Evolutionary conservation across 2,329 filamentous ascomycete genomes (phyloP).

Genomic region (Sarocladium oryzae): DNA sequence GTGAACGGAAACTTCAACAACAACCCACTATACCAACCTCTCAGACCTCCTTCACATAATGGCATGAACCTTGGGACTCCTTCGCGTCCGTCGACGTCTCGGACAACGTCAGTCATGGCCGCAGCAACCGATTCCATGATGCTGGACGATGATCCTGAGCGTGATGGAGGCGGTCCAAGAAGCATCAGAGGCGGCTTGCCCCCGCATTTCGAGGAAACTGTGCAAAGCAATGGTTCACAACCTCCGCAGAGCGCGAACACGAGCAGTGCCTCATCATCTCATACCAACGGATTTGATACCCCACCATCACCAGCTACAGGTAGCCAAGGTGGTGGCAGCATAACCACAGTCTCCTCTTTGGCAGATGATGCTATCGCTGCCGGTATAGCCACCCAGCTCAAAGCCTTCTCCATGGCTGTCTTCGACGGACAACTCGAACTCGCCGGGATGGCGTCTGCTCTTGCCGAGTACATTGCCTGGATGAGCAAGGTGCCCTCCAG

Average conservation of each 20-base stretch:
- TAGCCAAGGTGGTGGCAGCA: background rate
- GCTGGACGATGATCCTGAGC: background rate
- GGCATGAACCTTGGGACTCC: background rate
- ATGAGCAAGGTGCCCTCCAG: background rate
- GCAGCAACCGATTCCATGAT: background rate
- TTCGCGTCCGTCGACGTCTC: background rate
- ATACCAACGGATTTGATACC: background rate
- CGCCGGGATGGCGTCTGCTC: background rate
- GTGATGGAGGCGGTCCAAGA: background rate
- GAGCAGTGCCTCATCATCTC: background rate
- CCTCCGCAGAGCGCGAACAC: background rate
- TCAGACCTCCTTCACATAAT: background rate
- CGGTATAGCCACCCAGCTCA: background rate
- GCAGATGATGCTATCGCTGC: background rate
- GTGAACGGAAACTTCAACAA: background rate
- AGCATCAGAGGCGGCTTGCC: background rate
- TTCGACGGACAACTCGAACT: background rate
- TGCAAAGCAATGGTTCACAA: background rate
- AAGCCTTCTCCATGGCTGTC: background rate
- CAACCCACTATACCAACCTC: background rate
- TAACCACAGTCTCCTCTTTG: background rate
- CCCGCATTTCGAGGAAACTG: background rate
- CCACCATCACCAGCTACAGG: background rate
- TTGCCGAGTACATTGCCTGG: background rate
- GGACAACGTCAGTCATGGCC: background rate